Percentiles rank a stretch among this genome's conserved stretches.
These are phyloP conservation scores for Coemansia sp. DNA, from an alignment of 192 early-diverging fungal genomes.

Conservation along the genomic window DNA sequence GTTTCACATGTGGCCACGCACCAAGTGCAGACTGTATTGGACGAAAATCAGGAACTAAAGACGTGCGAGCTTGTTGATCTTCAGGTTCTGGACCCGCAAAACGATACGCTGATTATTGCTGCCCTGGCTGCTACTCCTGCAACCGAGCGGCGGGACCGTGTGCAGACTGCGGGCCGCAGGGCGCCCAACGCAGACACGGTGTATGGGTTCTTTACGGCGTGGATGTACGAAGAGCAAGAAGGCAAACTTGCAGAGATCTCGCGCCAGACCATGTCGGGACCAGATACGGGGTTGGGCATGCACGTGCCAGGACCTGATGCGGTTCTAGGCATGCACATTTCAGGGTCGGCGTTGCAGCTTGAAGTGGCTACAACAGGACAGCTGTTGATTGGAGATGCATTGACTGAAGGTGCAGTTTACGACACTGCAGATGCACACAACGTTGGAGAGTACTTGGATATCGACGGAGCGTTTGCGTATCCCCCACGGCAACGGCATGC, in stretches of 20 bases:
- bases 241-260: neutral
- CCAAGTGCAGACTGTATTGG: neutral
- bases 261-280: slow-evolving; percentile 7
- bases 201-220: slow-evolving; percentile 20
- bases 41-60: neutral
- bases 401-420: neutral
- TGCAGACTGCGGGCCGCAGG: neutral
- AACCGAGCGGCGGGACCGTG: neutral
- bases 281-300: slow-evolving; percentile 27
- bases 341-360: slow-evolving; percentile 19
- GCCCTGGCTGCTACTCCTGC: slow-evolving; percentile 11
- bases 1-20: neutral
- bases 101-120: slow-evolving; percentile 8
- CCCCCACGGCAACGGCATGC: slow-evolving; percentile 17
- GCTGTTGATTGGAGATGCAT: slow-evolving; percentile 24
- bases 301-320: slow-evolving; percentile 1
- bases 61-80: slow-evolving; percentile 15
- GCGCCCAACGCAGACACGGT: neutral
- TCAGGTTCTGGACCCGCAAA: slow-evolving; percentile 7
- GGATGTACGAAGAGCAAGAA: slow-evolving; percentile 12
- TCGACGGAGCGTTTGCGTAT: slow-evolving; percentile 25
- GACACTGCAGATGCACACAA: neutral
- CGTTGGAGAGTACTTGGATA: slow-evolving; percentile 10
- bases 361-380: slow-evolving; percentile 24
- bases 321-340: slow-evolving; percentile 31